These are phyloP conservation scores for Leccinum olivaceopallidum DNA, from an alignment of 768 basidiomycete genomes.

Conservation along the genomic window DNA sequence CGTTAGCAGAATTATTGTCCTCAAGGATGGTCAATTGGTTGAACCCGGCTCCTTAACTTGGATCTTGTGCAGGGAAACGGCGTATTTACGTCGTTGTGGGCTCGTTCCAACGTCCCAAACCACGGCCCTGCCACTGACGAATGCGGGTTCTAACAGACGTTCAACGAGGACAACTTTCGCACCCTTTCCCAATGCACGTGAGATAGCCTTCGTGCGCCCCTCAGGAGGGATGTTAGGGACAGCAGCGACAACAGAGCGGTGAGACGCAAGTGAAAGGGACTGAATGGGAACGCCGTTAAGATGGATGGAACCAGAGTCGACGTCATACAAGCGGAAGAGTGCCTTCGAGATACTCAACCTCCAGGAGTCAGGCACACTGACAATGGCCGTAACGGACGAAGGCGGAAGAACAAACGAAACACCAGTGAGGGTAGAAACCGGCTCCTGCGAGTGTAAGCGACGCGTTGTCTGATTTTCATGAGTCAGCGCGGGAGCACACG, in stretches of 20 bases:
- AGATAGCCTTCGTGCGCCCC: slow-evolving; percentile 24
- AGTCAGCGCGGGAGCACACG: too few relatives aligned
- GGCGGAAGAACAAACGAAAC: slow-evolving; percentile 79
- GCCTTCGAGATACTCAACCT: slow-evolving; percentile 87
- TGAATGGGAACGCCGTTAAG: slow-evolving; percentile 89
- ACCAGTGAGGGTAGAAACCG: too few relatives aligned
- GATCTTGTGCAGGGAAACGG: slow-evolving; percentile 74
- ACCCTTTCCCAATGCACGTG: slow-evolving; percentile 25
- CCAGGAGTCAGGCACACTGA: slow-evolving; percentile 80
- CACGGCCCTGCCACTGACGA: too few relatives aligned
- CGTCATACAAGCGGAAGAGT: slow-evolving; percentile 91
- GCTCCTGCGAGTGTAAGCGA: too few relatives aligned
- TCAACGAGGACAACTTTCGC: slow-evolving; percentile 29
- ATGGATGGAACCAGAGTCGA: slow-evolving; percentile 74
- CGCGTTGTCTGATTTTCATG: too few relatives aligned
- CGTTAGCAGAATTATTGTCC: slow-evolving; percentile 73
- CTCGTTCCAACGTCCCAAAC: slow-evolving; percentile 21
- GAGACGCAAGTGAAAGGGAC: slow-evolving; percentile 77
- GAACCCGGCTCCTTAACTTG: slow-evolving; percentile 76
- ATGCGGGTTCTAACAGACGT: slow-evolving; percentile 23
- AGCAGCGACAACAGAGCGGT: slow-evolving; percentile 83
- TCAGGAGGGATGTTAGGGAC: slow-evolving; percentile 75
- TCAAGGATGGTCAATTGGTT: slow-evolving; percentile 86
- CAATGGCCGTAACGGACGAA: slow-evolving; percentile 85
- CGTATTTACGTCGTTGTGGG: slow-evolving; percentile 86